Evolutionary conservation across 306 rosid species (phyloP).

Genomic region (Trichosanthes truncata): DNA sequence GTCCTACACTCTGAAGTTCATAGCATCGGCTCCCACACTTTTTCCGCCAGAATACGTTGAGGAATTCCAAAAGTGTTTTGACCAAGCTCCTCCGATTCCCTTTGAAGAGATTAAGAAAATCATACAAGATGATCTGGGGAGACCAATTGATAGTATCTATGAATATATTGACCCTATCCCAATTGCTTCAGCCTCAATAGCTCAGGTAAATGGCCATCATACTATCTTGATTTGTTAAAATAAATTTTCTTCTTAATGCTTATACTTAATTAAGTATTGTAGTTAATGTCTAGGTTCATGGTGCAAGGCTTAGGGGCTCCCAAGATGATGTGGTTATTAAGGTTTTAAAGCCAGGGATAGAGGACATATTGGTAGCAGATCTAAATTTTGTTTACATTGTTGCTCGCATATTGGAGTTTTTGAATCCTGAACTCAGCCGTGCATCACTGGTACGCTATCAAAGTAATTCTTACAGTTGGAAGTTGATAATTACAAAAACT

Average conservation of each 20-base stretch:
- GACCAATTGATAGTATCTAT: slow-evolving; percentile 73
- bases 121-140: slow-evolving; percentile 62
- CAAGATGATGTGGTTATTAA: slow-evolving; percentile 90
- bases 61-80: slow-evolving; percentile 93
- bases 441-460: slow-evolving; percentile 57
- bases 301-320: slow-evolving; percentile 82
- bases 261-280: slow-evolving; percentile 18
- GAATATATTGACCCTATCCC: slow-evolving; percentile 83
- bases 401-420: slow-evolving; percentile 84
- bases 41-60: slow-evolving; percentile 91
- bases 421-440: slow-evolving; percentile 86
- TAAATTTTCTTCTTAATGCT: background rate
- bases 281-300: slow-evolving; percentile 60
- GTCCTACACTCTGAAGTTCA: slow-evolving; percentile 43
- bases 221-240: slow-evolving; percentile 5
- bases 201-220: slow-evolving; percentile 45
- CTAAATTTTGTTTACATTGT: slow-evolving; percentile 82
- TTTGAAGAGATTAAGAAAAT: slow-evolving; percentile 63
- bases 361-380: slow-evolving; percentile 87
- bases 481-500: background rate
- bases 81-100: slow-evolving; percentile 81
- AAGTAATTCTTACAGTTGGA: slow-evolving; percentile 8
- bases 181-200: slow-evolving; percentile 91
- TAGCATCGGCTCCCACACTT: slow-evolving; percentile 89
- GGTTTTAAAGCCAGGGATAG: slow-evolving; percentile 94